These are phyloP conservation scores for Dissophora ornata DNA, from an alignment of 192 early-diverging fungal genomes.

Conservation along the genomic window DNA sequence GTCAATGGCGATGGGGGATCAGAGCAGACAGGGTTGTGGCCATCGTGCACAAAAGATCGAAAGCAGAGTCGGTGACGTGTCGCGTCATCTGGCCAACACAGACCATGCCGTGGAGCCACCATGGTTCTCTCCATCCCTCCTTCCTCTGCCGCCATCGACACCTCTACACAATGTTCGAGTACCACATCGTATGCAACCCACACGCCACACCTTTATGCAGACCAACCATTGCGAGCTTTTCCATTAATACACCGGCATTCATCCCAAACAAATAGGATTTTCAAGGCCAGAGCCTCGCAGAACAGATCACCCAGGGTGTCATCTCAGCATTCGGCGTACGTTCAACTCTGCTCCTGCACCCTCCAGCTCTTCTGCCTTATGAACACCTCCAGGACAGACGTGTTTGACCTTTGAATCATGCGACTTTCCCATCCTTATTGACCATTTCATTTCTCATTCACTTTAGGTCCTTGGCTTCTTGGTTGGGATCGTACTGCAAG, in stretches of 20 bases:
- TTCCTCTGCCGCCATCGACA: neutral
- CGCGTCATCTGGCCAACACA: too few relatives aligned
- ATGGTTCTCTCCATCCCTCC: neutral
- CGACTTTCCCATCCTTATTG: too few relatives aligned
- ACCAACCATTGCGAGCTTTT: neutral
- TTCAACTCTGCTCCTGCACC: too few relatives aligned
- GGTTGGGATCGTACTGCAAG: slow-evolving; percentile 32
- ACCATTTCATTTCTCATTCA: too few relatives aligned
- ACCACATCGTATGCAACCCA: slow-evolving; percentile 28
- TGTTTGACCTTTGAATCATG: too few relatives aligned
- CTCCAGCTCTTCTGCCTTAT: too few relatives aligned
- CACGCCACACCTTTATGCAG: neutral
- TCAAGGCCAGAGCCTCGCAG: slow-evolving; percentile 38
- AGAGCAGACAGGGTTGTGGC: too few relatives aligned
- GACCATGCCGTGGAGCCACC: too few relatives aligned
- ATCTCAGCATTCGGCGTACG: slow-evolving; percentile 43
- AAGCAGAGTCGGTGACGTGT: slow-evolving; percentile 5
- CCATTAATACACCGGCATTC: too few relatives aligned
- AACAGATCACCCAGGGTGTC: slow-evolving; percentile 44
- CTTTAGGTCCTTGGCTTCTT: slow-evolving; percentile 47
- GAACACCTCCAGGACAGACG: too few relatives aligned
- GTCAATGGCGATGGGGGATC: too few relatives aligned
- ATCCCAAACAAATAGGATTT: slow-evolving; percentile 51
- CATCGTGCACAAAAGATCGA: too few relatives aligned
- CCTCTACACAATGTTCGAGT: slow-evolving; percentile 37